phyloP scores from a whole-genome alignment of 306 rosid species.

The Mimosa bimucronata region DNA sequence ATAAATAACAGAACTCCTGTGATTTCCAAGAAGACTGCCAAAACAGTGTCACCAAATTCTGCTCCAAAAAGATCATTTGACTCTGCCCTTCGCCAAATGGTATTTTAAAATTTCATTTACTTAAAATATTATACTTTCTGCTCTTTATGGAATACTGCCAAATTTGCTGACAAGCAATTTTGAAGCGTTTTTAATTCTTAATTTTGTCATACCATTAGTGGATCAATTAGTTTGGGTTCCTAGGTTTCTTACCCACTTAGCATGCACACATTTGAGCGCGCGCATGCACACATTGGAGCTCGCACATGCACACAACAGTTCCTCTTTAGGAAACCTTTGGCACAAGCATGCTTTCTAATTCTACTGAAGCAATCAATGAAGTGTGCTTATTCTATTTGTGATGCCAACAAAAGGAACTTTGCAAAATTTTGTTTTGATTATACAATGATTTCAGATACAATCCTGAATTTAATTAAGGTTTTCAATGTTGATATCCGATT shows the following conservation, averaged over 20 bases:
- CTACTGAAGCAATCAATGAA: constrained; percentile 10
- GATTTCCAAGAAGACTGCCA: constrained; percentile 63
- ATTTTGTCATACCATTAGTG: constrained; percentile 7
- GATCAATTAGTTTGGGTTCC: neutral
- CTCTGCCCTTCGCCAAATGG: constrained; percentile 75
- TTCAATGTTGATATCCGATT: neutral
- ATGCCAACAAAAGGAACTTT: neutral
- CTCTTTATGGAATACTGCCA: constrained; percentile 4
- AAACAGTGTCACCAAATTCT: constrained; percentile 59
- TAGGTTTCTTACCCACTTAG: constrained; percentile 5
- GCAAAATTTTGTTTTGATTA: neutral
- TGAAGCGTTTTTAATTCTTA: constrained; percentile 6
- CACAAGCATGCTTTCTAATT: constrained; percentile 3
- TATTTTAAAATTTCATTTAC: constrained; percentile 41
- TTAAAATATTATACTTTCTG: neutral
- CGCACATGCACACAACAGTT: neutral
- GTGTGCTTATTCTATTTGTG: constrained; percentile 3
- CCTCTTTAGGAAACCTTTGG: neutral
- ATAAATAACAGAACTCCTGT: constrained; percentile 57
- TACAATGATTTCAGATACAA: constrained; percentile 1
- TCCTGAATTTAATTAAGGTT: constrained; percentile 15
- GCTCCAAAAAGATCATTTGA: constrained; percentile 85
- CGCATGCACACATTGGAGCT: neutral
- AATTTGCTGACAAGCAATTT: constrained; percentile 18
- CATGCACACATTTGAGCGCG: neutral